Percentiles rank a stretch among this genome's conserved stretches.
phyloP scores from a whole-genome alignment of 2,329 filamentous ascomycete species.

The Aureobasidium sp. region DNA sequence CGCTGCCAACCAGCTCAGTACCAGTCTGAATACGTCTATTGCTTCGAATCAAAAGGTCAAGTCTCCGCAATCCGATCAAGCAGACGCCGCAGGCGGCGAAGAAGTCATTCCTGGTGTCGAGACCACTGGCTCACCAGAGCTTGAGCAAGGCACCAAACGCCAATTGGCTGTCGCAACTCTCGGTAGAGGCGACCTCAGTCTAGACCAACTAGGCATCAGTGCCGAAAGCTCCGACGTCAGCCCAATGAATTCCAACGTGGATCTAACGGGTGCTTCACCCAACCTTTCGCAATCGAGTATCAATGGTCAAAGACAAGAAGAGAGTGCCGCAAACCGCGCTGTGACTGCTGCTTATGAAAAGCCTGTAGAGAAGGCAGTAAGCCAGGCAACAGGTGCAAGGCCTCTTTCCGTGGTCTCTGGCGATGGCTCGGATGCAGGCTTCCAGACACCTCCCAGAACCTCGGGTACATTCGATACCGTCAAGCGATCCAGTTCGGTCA shows the following conservation, averaged over 20 bases:
- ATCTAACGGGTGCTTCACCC: background rate
- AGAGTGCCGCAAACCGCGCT: conserved; percentile 52
- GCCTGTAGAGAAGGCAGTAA: conserved; percentile 23
- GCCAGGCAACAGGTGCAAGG: conserved; percentile 25
- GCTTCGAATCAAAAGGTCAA: conserved; percentile 42
- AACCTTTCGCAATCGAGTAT: background rate
- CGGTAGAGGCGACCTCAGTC: conserved; percentile 77
- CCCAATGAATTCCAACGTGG: conserved; percentile 47
- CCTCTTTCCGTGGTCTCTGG: conserved; percentile 33
- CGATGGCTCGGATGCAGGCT: conserved; percentile 35
- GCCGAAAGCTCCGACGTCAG: conserved; percentile 45
- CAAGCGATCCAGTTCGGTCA: conserved; percentile 44
- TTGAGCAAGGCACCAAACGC: conserved; percentile 44
- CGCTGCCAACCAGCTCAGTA: conserved; percentile 69
- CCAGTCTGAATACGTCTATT: conserved; percentile 59
- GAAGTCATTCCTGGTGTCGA: conserved; percentile 32
- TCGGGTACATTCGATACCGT: conserved; percentile 54
- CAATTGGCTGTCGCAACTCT: conserved; percentile 80
- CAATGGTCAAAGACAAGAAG: conserved; percentile 37
- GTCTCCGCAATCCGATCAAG: conserved; percentile 24
- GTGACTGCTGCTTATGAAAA: conserved; percentile 53
- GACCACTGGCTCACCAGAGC: conserved; percentile 16
- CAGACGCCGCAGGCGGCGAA: conserved; percentile 26
- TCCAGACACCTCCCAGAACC: conserved; percentile 60
- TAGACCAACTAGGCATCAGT: conserved; percentile 77